Evolutionary conservation across 345 rosid species (phyloP).

Genomic region (Sonneratia caseolaris): DNA sequence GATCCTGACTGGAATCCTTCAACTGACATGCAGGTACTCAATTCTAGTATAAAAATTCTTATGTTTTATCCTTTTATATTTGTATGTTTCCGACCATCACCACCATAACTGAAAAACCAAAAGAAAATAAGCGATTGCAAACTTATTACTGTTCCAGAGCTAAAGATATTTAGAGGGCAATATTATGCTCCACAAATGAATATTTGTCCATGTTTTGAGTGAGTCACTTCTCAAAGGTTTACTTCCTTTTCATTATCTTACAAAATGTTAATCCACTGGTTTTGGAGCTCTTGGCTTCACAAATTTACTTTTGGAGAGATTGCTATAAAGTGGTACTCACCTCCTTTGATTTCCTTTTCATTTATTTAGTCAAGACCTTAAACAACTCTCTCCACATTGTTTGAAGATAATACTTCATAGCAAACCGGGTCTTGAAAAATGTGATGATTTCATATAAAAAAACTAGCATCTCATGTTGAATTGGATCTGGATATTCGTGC

Average conservation of each 20-base stretch:
- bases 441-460: background rate
- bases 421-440: background rate
- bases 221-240: background rate
- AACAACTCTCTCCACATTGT: background rate
- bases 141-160: background rate
- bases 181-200: background rate
- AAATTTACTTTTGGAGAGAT: background rate
- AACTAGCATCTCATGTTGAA: background rate
- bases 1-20: constrained; percentile 99
- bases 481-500: background rate
- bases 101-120: background rate
- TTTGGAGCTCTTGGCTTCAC: background rate
- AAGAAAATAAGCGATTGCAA: background rate
- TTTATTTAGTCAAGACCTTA: background rate
- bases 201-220: background rate
- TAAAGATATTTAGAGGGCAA: background rate
- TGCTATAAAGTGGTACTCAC: background rate
- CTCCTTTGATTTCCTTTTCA: background rate
- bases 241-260: background rate
- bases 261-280: background rate
- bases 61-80: constrained; percentile 1
- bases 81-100: background rate
- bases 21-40: constrained; percentile 82
- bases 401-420: background rate
- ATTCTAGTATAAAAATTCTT: background rate